These are phyloP conservation scores for Rhizopus delemar DNA, from an alignment of 371 early-diverging fungal species.

Conservation along the genomic window DNA sequence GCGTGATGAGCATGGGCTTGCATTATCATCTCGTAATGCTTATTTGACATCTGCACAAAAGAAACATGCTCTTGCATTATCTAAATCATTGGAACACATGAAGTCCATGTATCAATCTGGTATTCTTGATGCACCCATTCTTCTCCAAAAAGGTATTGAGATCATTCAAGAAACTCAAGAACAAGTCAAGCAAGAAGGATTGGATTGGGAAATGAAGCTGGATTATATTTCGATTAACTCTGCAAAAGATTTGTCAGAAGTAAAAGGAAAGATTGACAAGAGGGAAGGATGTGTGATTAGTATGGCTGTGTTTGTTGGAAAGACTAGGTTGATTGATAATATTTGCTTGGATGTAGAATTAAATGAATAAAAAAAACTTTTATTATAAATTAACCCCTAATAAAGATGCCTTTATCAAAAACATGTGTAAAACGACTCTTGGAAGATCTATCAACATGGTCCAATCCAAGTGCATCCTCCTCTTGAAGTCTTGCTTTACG, in stretches of 20 bases:
- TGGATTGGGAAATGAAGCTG: conserved; percentile 58
- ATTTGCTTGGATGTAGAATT: conserved; percentile 22
- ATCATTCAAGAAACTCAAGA: conserved; percentile 42
- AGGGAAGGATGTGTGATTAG: conserved; percentile 81
- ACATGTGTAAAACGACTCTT: conserved; percentile 55
- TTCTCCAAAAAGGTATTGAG: conserved; percentile 52
- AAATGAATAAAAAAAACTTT: conserved; percentile 7
- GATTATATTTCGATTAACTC: conserved; percentile 88
- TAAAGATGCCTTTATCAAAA: conserved; percentile 64
- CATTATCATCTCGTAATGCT: conserved; percentile 87
- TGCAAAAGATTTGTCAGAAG: conserved; percentile 49
- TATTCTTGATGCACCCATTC: conserved; percentile 42
- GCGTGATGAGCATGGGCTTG: conserved; percentile 86
- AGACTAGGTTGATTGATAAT: conserved; percentile 94
- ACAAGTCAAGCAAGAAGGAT: conserved; percentile 36
- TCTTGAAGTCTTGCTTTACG: conserved; percentile 46
- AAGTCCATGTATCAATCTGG: conserved; percentile 54
- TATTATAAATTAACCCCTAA: conserved; percentile 53
- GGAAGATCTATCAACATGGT: conserved; percentile 73
- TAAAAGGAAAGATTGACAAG: conserved; percentile 24
- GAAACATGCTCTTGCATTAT: conserved; percentile 74
- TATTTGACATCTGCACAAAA: conserved; percentile 80
- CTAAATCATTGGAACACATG: conserved; percentile 67
- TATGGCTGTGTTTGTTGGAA: conserved; percentile 86
- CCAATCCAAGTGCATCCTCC: conserved; percentile 72